These are phyloP conservation scores for Boletus smithii DNA, from an alignment of 1,284 basidiomycete genomes.

Conservation along the genomic window DNA sequence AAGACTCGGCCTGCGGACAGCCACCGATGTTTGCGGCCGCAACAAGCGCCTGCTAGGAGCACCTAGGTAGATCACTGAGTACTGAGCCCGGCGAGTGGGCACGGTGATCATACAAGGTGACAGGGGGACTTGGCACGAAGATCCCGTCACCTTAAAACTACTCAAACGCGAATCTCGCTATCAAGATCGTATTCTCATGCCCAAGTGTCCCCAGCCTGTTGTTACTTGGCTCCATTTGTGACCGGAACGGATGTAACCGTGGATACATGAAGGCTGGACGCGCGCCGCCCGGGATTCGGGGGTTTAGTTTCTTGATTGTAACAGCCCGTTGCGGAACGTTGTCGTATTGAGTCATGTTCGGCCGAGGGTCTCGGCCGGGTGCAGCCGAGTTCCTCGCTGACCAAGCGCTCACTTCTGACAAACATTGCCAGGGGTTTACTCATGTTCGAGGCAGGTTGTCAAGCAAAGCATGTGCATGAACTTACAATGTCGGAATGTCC, in stretches of 20 bases:
- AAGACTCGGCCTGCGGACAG: too few relatives aligned
- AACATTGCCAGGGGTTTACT: background rate
- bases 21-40: too few relatives aligned
- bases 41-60: too few relatives aligned
- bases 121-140: conserved; percentile 13
- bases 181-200: conserved; percentile 10
- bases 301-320: too few relatives aligned
- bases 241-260: background rate
- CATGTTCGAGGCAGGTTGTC: background rate
- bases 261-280: too few relatives aligned
- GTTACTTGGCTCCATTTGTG: background rate
- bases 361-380: background rate
- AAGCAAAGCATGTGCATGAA: background rate
- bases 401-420: background rate
- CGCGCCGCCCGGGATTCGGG: too few relatives aligned
- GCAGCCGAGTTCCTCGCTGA: background rate
- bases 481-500: background rate
- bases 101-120: conserved; percentile 5
- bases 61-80: too few relatives aligned
- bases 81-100: too few relatives aligned
- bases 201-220: background rate
- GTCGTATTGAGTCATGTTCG: too few relatives aligned
- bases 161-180: conserved; percentile 17
- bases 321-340: background rate
- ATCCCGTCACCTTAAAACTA: conserved; percentile 4